Evolutionary conservation across 1,284 basidiomycete species (phyloP).

Genomic region (Rhodotorula sp.): DNA sequence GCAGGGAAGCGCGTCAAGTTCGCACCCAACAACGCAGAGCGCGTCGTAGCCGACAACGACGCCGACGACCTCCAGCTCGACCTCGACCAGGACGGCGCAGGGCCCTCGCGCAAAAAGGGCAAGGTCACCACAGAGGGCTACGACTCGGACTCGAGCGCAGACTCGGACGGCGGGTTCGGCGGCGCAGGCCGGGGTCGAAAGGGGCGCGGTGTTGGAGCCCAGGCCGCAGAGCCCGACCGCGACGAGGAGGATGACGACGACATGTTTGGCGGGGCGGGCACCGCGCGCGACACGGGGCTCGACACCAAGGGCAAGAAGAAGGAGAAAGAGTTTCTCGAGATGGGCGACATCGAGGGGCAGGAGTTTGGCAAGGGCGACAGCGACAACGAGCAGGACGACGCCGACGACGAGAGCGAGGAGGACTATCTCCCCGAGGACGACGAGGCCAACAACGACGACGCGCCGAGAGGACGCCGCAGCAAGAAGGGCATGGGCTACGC

Average conservation of each 20-base stretch:
- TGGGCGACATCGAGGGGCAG: conserved; percentile 95
- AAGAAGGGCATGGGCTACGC: conserved; percentile 91
- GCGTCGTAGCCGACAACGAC: not conserved
- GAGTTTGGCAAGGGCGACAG: conserved; percentile 60
- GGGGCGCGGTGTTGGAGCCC: conserved; percentile 10
- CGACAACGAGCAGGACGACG: conserved; percentile 42
- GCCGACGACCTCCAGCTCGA: conserved; percentile 40
- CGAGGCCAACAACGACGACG: conserved; percentile 49
- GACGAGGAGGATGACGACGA: conserved; percentile 62
- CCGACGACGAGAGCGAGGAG: conserved; percentile 63
- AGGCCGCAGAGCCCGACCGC: conserved; percentile 49
- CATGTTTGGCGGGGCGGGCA: conserved; percentile 81
- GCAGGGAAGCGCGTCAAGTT: conserved; percentile 37
- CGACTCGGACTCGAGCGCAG: conserved; percentile 40
- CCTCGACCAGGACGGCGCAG: conserved; percentile 24
- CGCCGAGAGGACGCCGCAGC: conserved; percentile 54
- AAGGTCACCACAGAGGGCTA: conserved; percentile 41
- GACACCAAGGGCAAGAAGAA: conserved; percentile 65
- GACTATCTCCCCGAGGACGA: conserved; percentile 62
- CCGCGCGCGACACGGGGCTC: conserved; percentile 35
- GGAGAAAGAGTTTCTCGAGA: conserved; percentile 64
- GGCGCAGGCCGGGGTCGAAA: conserved; percentile 26
- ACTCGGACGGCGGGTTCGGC: conserved; percentile 36
- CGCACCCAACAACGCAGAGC: conserved; percentile 22
- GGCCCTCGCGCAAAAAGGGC: conserved; percentile 6